Evolutionary conservation across 345 rosid species (phyloP), one percentile per base, ranked within the genome.

Genomic region (Cardiospermum halicacabum): DNA sequence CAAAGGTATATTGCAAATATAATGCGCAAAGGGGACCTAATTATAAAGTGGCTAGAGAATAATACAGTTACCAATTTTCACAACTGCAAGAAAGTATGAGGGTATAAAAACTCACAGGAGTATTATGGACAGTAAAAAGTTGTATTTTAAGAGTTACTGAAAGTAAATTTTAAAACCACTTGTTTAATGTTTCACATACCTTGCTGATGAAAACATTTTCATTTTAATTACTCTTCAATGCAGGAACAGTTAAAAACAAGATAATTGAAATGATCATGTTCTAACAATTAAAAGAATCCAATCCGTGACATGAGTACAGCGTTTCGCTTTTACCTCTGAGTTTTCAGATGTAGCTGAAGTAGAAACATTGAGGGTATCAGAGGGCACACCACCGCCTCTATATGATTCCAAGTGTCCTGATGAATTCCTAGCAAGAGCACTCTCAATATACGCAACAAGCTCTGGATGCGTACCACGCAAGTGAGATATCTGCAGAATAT

Each of bases 401-500:
- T 90, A 92, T 21, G 85, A 60, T 58, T 86, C 97, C 67, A 81
- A 69, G 66, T 84, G 90, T 55, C 97, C 84, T 3, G 89, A 85
- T 40, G 99, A 91, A 75, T 82, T 83, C 80, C 96, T 81, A 51
- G 87, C 87, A 60, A 94, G 96, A 36, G 86, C 85, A 36, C 84
- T 79, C 56, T 94, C 99, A 65, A 94, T 89, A 73, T 85, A 88
- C 65, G 88, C 70, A 74, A 94, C 92, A 80, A 94, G 80, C 69
- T 94, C 97, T 10, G 89, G 58, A 74, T 89, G 96, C 63, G 91
- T 83, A 56, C 77, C 74, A 48, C 96, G 95, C 69, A 94, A 75
- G 77, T 94, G 96, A 72, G 97, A 94, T 77, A 94, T 94, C 78
- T 94, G 99, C 62, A 94, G 81, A 60, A 94, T 91, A 72, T 91